A percentile compares a stretch with the other conserved stretches of the same genome.
phyloP scores from a whole-genome alignment of 1,284 basidiomycete genomes.

The Ustilago vetiveriae region DNA sequence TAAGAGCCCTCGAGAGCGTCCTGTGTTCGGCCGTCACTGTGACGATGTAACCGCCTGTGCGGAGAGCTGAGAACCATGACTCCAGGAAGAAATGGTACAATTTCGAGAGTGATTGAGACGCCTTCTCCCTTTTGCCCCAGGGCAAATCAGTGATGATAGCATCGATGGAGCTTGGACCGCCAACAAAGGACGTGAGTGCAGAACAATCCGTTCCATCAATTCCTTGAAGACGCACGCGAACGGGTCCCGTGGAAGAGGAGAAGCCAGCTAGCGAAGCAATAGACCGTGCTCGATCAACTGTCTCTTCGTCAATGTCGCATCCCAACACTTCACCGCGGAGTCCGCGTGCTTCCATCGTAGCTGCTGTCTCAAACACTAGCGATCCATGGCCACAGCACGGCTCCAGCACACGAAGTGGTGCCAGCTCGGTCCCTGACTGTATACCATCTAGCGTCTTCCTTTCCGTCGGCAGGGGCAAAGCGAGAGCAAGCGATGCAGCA shows the following conservation, averaged over 20 bases:
- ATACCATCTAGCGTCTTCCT: constrained; percentile 12
- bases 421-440: neutral
- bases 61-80: constrained; percentile 35
- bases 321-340: constrained; percentile 28
- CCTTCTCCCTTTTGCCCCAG: constrained; percentile 46
- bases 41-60: constrained; percentile 39
- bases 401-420: constrained; percentile 33
- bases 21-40: constrained; percentile 44
- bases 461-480: constrained; percentile 27
- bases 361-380: constrained; percentile 41
- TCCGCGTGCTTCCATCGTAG: constrained; percentile 39
- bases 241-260: neutral
- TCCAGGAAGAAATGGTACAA: constrained; percentile 40
- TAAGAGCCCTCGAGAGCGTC: constrained; percentile 33
- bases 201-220: constrained; percentile 31
- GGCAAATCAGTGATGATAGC: constrained; percentile 52
- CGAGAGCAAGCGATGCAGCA: constrained; percentile 36
- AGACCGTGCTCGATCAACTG: constrained; percentile 19
- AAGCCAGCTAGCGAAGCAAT: constrained; percentile 31
- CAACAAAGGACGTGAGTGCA: constrained; percentile 29
- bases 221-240: constrained; percentile 11
- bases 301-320: constrained; percentile 39
- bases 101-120: constrained; percentile 31
- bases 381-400: constrained; percentile 50
- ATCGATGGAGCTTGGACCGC: constrained; percentile 30